Base-by-base conservation (phyloP, 2,329 filamentous ascomycete genomes). In the Sporothrix phasma region DNA sequence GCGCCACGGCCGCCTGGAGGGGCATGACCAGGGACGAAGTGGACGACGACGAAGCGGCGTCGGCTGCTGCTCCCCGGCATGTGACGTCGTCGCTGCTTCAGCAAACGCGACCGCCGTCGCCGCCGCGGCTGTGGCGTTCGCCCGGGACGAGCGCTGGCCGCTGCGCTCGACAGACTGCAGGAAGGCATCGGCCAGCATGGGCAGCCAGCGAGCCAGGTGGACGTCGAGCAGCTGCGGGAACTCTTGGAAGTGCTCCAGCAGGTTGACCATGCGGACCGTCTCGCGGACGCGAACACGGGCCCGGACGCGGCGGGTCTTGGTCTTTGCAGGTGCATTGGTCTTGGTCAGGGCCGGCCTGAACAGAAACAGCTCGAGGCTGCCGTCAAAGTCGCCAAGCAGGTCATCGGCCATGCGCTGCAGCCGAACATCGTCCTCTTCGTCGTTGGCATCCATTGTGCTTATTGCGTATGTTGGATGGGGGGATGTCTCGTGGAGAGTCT, bases 201-300 rank as follows among this genome's bases (percentile, higher is more conserved):
- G 88, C 59, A 97, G 80, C 74, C 95, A 86, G 67, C 77, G 81
- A 60, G 88, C 86, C 47, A 99, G 81, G 74, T 93, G 84, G 10
- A 90, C 85, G 75, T 99, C 94, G 29, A 99, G 83, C 45, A 97
- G 82, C 74, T 99, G 94, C 19, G 94, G 94, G 68, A 95, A 88
- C 78, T 97, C 92, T 79, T 97, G 93, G 70, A 97, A 99, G 1
- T 89, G 86, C 69, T 97, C 92, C 59, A 99, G 84, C 4, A 83
- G 74, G 79, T 65, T 65, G 31, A 67, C 66, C 45, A 70, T 66
- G 22, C 68, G 69, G 31, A 68, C 64, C 13, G 69, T 66, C 41
- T 71, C 70, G 26, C 69, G 63, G 13, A 11, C 5, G 17, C 68
- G 68, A 2, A 68, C 66, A 0, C 58, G 61, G 0, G 53, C 17